These are phyloP conservation scores for Podospora appendiculata DNA, from an alignment of 495 filamentous ascomycete genomes.

Conservation along the genomic window DNA sequence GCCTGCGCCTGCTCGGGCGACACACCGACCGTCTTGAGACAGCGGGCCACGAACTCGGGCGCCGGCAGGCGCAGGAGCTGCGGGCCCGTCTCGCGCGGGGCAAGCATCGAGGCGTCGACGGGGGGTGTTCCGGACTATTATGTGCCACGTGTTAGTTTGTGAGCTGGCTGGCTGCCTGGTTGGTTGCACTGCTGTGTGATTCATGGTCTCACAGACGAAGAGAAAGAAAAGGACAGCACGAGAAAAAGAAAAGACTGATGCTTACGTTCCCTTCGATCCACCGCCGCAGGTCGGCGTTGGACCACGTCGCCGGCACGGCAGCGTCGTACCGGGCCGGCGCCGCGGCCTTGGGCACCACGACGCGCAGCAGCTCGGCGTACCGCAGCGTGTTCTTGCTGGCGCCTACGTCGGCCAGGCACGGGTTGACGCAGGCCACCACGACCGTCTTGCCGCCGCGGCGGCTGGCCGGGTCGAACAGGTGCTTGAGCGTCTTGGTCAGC, in stretches of 20 bases:
- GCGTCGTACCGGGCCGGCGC: slow-evolving; percentile 2
- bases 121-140: slow-evolving; percentile 13
- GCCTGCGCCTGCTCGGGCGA: slow-evolving; percentile 20
- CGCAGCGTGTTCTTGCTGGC: slow-evolving; percentile 20
- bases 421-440: slow-evolving; percentile 19
- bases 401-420: slow-evolving; percentile 14
- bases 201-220: background rate
- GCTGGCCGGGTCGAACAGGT: slow-evolving; percentile 18
- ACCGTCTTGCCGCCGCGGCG: slow-evolving; percentile 13
- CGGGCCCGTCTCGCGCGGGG: slow-evolving; percentile 13
- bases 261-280: slow-evolving; percentile 15
- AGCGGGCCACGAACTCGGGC: slow-evolving; percentile 12
- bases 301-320: slow-evolving; percentile 10
- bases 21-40: slow-evolving; percentile 14
- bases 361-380: slow-evolving; percentile 16
- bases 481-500: slow-evolving; percentile 21
- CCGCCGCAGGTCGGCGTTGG: slow-evolving; percentile 10
- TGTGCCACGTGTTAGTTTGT: too few species aligned
- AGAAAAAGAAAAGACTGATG: background rate
- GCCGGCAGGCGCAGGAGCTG: slow-evolving; percentile 17
- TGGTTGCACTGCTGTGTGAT: background rate
- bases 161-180: background rate
- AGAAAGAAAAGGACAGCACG: background rate
- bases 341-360: slow-evolving; percentile 3
- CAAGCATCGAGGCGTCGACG: slow-evolving; percentile 8